These are phyloP conservation scores for Hypericum perforatum DNA, from an alignment of 345 rosid genomes.

Conservation along the genomic window DNA sequence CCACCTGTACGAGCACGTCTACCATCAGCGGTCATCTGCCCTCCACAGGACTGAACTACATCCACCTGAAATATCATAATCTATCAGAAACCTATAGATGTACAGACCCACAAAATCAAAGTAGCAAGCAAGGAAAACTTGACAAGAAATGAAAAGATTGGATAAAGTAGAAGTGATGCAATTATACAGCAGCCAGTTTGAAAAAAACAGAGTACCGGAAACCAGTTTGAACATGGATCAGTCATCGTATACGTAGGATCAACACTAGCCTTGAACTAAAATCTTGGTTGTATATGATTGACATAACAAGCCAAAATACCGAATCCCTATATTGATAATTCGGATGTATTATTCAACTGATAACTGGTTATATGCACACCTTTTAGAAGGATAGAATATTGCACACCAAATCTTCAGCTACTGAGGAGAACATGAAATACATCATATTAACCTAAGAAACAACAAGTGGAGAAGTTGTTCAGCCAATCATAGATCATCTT, in stretches of 20 bases:
- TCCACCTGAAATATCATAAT: slow-evolving; percentile 43
- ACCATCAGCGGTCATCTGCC: slow-evolving; percentile 91
- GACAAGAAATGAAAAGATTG: too few relatives aligned
- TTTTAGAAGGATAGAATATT: background rate
- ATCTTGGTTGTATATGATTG: too few relatives aligned
- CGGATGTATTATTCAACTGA: background rate
- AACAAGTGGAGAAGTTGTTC: slow-evolving; percentile 25
- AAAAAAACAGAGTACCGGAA: too few relatives aligned
- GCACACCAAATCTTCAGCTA: slow-evolving; percentile 7
- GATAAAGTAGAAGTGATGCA: too few relatives aligned
- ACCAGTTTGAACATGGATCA: too few relatives aligned
- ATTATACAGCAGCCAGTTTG: too few relatives aligned
- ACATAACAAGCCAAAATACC: too few relatives aligned
- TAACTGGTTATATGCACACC: background rate
- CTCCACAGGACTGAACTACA: slow-evolving; percentile 82
- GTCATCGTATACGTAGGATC: too few relatives aligned
- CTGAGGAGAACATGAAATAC: slow-evolving; percentile 2
- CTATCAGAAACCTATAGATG: background rate
- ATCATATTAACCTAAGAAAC: slow-evolving; percentile 28
- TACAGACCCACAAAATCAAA: background rate
- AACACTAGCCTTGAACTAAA: too few relatives aligned
- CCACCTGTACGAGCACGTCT: slow-evolving; percentile 67
- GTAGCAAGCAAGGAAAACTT: background rate
- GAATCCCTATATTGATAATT: too few relatives aligned
- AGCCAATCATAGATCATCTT: slow-evolving; percentile 39